These are phyloP conservation scores for Styphnolobium japonicum DNA, from an alignment of 306 rosid genomes.

Conservation along the genomic window DNA sequence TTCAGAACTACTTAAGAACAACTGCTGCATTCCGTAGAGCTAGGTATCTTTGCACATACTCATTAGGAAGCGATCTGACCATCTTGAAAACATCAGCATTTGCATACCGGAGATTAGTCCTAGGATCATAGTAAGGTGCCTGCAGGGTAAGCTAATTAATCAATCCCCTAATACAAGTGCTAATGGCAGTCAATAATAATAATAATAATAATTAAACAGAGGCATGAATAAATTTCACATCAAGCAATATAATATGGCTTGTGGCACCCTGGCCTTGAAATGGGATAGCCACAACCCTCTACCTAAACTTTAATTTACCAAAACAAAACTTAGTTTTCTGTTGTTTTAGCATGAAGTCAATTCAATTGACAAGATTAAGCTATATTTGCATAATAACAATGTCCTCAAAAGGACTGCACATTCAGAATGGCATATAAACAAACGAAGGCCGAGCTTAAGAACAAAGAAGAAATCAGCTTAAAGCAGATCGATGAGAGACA, in stretches of 20 bases:
- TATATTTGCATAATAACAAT: neutral
- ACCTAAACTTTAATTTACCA: too few relatives aligned
- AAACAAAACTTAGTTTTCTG: neutral
- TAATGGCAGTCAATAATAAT: neutral
- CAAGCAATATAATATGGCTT: neutral
- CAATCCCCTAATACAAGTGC: neutral
- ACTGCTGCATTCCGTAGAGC: slow-evolving; percentile 82
- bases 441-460: neutral
- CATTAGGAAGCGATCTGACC: slow-evolving; percentile 79
- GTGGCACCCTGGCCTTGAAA: too few relatives aligned
- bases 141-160: slow-evolving; percentile 39
- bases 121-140: slow-evolving; percentile 92
- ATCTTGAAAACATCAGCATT: slow-evolving; percentile 79
- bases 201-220: neutral
- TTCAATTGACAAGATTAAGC: neutral
- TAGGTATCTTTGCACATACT: slow-evolving; percentile 81
- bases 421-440: neutral
- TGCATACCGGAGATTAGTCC: slow-evolving; percentile 85
- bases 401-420: neutral
- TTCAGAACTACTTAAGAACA: slow-evolving; percentile 57
- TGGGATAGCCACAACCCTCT: too few relatives aligned
- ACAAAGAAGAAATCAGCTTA: slow-evolving; percentile 1
- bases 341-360: neutral
- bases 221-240: neutral
- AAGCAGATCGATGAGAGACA: neutral